These are phyloP conservation scores for Gossypium trilobum DNA, from an alignment of 441 rosid genomes.

Conservation along the genomic window DNA sequence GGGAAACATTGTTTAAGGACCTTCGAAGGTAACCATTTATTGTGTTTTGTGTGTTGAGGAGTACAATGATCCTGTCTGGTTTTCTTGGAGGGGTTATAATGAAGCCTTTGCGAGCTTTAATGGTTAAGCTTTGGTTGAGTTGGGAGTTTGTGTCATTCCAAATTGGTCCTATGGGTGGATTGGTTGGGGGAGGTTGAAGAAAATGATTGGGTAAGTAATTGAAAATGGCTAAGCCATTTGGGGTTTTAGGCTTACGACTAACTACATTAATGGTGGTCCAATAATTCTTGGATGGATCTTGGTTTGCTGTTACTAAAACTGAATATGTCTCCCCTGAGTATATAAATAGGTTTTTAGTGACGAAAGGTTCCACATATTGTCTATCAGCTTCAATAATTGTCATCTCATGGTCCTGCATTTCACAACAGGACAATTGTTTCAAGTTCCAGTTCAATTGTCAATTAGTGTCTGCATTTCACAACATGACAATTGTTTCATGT, in stretches of 20 bases:
- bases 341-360: constrained; percentile 40
- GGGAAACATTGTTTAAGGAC: constrained; percentile 58
- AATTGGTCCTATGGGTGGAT: constrained; percentile 30
- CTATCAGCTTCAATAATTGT: constrained; percentile 78
- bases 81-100: constrained; percentile 31
- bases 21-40: constrained; percentile 32
- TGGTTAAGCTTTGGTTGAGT: constrained; percentile 36
- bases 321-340: constrained; percentile 80
- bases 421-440: too few relatives aligned
- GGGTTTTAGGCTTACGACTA: constrained; percentile 35
- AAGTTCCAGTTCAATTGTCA: too few relatives aligned
- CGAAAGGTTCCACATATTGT: constrained; percentile 57
- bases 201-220: constrained; percentile 61
- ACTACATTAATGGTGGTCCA: constrained; percentile 51
- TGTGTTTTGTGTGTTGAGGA: constrained; percentile 57
- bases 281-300: constrained; percentile 48
- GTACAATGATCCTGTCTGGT: constrained; percentile 34
- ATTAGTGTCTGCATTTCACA: too few relatives aligned
- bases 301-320: constrained; percentile 43
- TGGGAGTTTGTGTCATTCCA: constrained; percentile 35
- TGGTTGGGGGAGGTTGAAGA: constrained; percentile 29
- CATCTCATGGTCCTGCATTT: constrained; percentile 53
- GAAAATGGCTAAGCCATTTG: constrained; percentile 39
- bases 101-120: constrained; percentile 38
- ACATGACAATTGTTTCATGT: too few relatives aligned